Evolutionary conservation across 2,329 filamentous ascomycete genomes (phyloP).

Genomic region (Graphiopsis chlorocephala): DNA sequence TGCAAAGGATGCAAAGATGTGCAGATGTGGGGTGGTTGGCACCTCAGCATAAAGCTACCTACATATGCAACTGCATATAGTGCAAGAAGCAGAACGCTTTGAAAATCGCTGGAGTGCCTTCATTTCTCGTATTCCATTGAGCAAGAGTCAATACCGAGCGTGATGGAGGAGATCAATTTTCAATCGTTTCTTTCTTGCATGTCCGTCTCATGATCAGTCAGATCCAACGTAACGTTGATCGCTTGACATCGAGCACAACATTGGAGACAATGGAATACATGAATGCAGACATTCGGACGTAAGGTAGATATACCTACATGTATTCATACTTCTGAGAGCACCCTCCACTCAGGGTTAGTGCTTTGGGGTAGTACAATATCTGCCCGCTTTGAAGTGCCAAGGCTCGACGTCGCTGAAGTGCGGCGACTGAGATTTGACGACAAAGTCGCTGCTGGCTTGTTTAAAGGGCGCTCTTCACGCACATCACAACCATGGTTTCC

Average conservation of each 20-base stretch:
- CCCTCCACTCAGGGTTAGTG: not conserved
- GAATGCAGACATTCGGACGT: not conserved
- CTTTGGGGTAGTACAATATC: not conserved
- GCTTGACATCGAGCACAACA: no score
- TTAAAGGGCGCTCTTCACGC: conserved; percentile 7
- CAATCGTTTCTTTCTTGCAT: no score
- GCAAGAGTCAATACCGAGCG: not conserved
- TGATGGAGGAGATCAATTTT: no score
- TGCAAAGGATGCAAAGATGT: no score
- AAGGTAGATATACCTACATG: no score
- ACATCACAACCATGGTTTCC: conserved; percentile 43
- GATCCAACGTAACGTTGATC: not conserved
- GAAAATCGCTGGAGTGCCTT: no score
- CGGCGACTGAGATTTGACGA: not conserved
- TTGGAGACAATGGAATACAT: not conserved
- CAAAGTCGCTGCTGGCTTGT: not conserved
- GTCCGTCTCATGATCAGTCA: not conserved
- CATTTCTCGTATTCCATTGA: not conserved
- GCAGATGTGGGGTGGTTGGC: no score
- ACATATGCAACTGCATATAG: no score
- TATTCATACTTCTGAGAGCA: not conserved
- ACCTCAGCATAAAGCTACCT: no score
- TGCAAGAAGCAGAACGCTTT: not conserved
- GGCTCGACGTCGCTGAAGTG: not conserved
- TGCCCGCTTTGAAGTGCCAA: not conserved